Base-by-base conservation (phyloP, 495 filamentous ascomycete genomes). In the Parathielavia appendiculata region DNA sequence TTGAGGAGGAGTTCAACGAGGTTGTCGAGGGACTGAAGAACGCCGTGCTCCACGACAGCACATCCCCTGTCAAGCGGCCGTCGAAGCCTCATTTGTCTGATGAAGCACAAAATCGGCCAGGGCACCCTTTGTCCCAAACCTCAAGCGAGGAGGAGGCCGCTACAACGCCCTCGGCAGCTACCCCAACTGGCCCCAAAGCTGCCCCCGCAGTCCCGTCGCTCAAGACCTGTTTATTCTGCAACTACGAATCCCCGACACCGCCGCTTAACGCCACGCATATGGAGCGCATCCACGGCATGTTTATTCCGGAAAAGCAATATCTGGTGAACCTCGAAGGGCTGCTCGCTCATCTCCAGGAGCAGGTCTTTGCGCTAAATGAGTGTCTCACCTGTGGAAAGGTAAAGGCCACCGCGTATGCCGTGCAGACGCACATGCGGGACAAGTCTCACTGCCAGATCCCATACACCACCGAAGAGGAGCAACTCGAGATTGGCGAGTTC, bases 391-490 rank as follows among this genome's bases (percentile, higher is more conserved):
- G 93, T 69, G 84, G 87, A 63, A 89, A 89, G 63, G 68, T 83
- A 30, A 86, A 89, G 68, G 83, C 84, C 58, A 90, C 84, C 23
- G 75, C 85, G 1, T 80, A 82, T 54, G 91, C 88, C 14, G 81
- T 90, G 39, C 90, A 93, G 60, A 95, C 90, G 0, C 93, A 99
- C 70, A 99, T 99, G 93, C 86, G 87, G 36, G 93, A 99, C 71
- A 92, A 91, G 73, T 85, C 89, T 10, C 93, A 99, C 72, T 97
- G 91, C 77, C 95, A 89, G 82, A 92, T 99, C 60, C 91, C 89
- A 1, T 99, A 95, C 70, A 86, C 87, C 45, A 85, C 83, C 0
- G 89, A 96, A 67, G 87, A 87, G 36, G 91, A 99, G 66, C 90
- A 96, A 73, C 78, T 99, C 17, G 91, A 95, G 54, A 86, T 99